Conservation (phyloP, 2,329 filamentous ascomycete species). For the Taxawa tesnikishii region DNA sequence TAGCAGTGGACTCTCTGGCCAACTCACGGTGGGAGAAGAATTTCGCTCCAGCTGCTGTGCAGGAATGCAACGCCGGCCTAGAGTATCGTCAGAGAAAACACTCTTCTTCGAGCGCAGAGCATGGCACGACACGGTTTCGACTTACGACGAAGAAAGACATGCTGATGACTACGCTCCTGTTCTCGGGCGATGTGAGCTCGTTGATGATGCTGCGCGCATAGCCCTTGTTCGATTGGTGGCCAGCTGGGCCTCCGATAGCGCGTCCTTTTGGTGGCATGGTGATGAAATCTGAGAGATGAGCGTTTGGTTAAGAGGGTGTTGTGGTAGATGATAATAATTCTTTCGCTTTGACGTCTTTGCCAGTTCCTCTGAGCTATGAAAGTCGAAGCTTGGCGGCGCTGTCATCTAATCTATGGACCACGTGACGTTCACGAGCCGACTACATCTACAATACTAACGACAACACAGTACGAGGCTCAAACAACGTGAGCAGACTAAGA, state of each 20-base stretch:
- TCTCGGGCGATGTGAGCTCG: slow-evolving; percentile 33
- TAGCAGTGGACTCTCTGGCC: background rate
- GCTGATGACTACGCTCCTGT: slow-evolving; percentile 34
- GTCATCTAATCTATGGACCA: too few species aligned
- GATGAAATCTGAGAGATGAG: too few species aligned
- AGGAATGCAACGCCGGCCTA: slow-evolving; percentile 40
- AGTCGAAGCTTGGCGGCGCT: too few species aligned
- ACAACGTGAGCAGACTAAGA: too few species aligned
- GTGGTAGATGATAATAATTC: too few species aligned
- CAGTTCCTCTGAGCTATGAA: too few species aligned
- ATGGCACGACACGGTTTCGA: too few species aligned
- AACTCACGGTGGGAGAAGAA: slow-evolving; percentile 35
- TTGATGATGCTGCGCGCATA: slow-evolving; percentile 27
- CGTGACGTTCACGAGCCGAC: too few species aligned
- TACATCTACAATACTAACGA: too few species aligned
- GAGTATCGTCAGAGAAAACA: background rate
- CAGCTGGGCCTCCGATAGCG: background rate
- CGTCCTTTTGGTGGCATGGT: background rate
- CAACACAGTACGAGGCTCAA: too few species aligned
- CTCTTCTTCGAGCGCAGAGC: background rate
- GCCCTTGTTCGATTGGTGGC: slow-evolving; percentile 9
- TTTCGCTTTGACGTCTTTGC: too few species aligned
- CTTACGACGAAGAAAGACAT: slow-evolving; percentile 40
- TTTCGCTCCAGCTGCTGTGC: slow-evolving; percentile 40
- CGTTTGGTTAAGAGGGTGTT: too few species aligned